Conservation (phyloP, 1,139 yeast genomes). For the Candida albicans region DNA sequence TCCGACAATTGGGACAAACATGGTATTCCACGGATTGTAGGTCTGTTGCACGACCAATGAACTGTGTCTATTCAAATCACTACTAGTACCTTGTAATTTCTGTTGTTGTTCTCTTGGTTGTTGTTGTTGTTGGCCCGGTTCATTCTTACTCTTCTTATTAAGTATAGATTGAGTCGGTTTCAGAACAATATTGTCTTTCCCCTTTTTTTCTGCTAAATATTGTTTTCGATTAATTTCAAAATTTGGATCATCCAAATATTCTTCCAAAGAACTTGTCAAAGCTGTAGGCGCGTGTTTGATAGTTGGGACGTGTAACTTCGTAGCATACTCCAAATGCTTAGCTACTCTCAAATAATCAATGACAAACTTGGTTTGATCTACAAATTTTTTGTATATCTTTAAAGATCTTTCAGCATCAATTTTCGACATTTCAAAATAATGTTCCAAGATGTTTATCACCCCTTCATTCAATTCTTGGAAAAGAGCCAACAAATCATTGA, state of each 20-base stretch:
- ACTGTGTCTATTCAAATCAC: conserved; percentile 18
- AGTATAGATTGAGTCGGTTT: conserved; percentile 3
- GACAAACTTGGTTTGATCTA: conserved; percentile 82
- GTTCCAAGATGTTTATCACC: conserved; percentile 86
- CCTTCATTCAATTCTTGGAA: conserved; percentile 94
- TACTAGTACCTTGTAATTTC: background rate
- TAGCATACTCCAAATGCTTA: conserved; percentile 80
- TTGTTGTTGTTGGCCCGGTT: conserved; percentile 6
- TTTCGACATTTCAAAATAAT: conserved; percentile 88
- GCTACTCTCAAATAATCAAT: conserved; percentile 87
- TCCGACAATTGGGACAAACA: conserved; percentile 13
- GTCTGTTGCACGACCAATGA: conserved; percentile 44
- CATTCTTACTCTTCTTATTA: conserved; percentile 10
- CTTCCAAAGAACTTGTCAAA: conserved; percentile 80
- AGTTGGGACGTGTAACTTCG: conserved; percentile 90
- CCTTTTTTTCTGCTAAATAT: conserved; percentile 60
- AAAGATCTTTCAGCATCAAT: conserved; percentile 86
- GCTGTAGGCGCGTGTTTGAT: conserved; percentile 98
- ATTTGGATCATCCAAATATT: conserved; percentile 83
- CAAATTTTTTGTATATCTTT: conserved; percentile 79
- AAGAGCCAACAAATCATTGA: conserved; percentile 78
- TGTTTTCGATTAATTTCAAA: conserved; percentile 79
- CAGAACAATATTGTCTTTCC: conserved; percentile 21
- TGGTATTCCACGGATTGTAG: conserved; percentile 45
- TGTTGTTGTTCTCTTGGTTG: conserved; percentile 13